phyloP scores from a whole-genome alignment of 2,329 filamentous ascomycete genomes.

The Ilyonectria mors-panacis region DNA sequence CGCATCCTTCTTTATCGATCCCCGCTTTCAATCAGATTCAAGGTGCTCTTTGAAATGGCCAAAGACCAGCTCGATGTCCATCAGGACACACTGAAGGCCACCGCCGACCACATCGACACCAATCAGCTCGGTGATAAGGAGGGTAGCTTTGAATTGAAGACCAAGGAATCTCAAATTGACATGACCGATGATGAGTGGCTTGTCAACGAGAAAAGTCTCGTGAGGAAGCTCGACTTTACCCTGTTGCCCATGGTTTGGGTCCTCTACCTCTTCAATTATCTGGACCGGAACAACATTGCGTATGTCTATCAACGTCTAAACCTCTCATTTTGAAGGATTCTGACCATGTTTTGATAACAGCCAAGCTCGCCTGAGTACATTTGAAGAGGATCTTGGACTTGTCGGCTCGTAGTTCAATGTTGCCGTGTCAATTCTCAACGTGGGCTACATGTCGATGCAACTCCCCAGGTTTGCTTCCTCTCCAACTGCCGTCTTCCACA shows the following conservation, averaged over 20 bases:
- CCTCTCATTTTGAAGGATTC: neutral
- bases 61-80: neutral
- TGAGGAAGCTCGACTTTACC: constrained; percentile 33
- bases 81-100: neutral
- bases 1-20: neutral
- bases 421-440: constrained; percentile 46
- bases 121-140: neutral
- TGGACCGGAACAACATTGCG: constrained; percentile 40
- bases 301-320: constrained; percentile 11
- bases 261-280: constrained; percentile 43
- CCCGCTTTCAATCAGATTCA: neutral
- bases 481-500: constrained; percentile 24
- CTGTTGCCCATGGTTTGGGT: constrained; percentile 43
- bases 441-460: constrained; percentile 28
- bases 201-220: constrained; percentile 35
- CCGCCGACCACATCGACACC: neutral
- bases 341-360: constrained; percentile 14
- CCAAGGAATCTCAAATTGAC: neutral
- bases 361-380: constrained; percentile 41
- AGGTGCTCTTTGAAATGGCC: neutral
- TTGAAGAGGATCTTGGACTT: constrained; percentile 46
- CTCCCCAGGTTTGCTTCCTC: constrained; percentile 9
- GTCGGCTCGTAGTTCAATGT: constrained; percentile 43
- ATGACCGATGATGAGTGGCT: neutral
- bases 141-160: neutral